Evolutionary conservation across 306 rosid genomes (phyloP).

Genomic region (Psophocarpus tetragonolobus): DNA sequence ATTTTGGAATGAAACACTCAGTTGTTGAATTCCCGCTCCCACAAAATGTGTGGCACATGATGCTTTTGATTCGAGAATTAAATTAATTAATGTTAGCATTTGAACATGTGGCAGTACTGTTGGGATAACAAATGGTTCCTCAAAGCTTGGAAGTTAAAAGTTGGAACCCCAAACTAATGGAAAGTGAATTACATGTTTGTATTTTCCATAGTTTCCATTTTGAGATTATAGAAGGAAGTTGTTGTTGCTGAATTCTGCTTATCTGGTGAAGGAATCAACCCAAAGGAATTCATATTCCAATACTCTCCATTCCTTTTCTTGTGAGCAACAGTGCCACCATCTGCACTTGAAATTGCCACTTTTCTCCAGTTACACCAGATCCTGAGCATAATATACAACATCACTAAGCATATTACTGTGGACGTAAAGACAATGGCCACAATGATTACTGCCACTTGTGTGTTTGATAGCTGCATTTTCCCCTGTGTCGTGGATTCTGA

Average conservation of each 20-base stretch:
- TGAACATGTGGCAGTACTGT: background rate
- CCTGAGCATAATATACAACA: conserved; percentile 81
- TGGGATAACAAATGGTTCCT: background rate
- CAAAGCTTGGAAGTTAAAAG: conserved; percentile 25
- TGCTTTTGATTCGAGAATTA: conserved; percentile 18
- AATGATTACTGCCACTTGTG: conserved; percentile 62
- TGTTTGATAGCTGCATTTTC: conserved; percentile 53
- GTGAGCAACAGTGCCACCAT: conserved; percentile 46
- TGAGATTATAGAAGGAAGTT: conserved; percentile 54
- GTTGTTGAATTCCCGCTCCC: background rate
- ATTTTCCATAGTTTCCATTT: conserved; percentile 50
- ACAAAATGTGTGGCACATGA: background rate
- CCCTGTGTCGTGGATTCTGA: conserved; percentile 42
- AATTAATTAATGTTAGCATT: conserved; percentile 29
- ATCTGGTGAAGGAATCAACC: conserved; percentile 58
- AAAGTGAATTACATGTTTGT: conserved; percentile 27
- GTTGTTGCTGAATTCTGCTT: conserved; percentile 51
- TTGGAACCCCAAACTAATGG: background rate
- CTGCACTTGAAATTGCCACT: conserved; percentile 64
- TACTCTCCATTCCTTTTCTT: conserved; percentile 64
- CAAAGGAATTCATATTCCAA: conserved; percentile 76
- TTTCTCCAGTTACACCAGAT: conserved; percentile 96
- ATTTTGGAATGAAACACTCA: background rate
- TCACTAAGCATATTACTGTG: conserved; percentile 62
- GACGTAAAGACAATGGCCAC: conserved; percentile 82